A percentile compares a stretch with the other conserved stretches of the same genome.
Evolutionary conservation across 2,329 filamentous ascomycete genomes (phyloP).

Genomic region (Akanthomyces lecanii): DNA sequence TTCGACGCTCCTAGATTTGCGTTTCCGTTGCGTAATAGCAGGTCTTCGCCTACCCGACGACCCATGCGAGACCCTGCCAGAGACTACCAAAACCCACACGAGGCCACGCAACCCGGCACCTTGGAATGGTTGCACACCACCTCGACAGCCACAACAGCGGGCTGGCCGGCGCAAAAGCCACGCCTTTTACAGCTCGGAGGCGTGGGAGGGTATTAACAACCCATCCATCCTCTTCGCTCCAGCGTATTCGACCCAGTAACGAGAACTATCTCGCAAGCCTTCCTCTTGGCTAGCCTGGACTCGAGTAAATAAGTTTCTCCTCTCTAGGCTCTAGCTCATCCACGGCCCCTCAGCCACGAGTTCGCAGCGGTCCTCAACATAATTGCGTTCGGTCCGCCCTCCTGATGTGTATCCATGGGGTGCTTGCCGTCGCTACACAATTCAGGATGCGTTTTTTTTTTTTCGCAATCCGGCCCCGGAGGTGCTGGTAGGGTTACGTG

Average conservation of each 20-base stretch:
- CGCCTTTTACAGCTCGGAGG: constrained; percentile 4
- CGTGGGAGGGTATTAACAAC: not conserved
- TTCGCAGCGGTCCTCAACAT: not conserved
- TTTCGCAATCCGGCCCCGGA: not conserved
- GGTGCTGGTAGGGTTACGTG: not conserved
- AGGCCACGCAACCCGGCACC: not conserved
- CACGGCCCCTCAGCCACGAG: not conserved
- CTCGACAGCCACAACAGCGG: constrained; percentile 3
- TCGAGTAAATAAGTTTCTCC: not conserved
- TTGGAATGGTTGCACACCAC: constrained; percentile 10
- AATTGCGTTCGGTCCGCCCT: not conserved
- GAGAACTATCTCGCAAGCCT: not conserved
- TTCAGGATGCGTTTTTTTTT: not conserved
- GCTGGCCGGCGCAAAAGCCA: constrained; percentile 6
- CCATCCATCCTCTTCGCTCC: not conserved
- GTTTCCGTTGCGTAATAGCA: constrained; percentile 10
- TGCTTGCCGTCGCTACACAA: not conserved
- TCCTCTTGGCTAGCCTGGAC: not conserved
- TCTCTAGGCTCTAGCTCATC: not conserved
- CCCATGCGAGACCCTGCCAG: not conserved
- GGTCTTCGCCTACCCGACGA: not conserved
- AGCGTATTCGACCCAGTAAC: not conserved
- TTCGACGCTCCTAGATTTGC: not conserved
- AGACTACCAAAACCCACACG: no score
- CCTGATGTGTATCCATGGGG: no score